Conservation (phyloP, 169 alveolate species). For the Amoebophrya sp. region DNA sequence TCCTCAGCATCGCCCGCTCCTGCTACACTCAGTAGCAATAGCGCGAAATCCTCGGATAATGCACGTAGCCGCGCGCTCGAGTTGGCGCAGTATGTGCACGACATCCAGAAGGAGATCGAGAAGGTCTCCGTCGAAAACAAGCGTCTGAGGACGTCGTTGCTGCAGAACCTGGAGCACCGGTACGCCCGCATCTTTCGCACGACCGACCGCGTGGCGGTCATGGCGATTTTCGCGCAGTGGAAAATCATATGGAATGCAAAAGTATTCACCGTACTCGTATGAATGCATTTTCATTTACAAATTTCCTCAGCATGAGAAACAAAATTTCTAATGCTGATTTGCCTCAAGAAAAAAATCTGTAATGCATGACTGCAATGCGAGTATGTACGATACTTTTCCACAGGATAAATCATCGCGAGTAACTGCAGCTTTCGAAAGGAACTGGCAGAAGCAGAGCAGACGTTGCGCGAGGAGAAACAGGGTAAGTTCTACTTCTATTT, state of each 20-base stretch:
- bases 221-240: not conserved
- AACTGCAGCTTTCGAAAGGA: not conserved
- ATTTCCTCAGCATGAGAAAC: no score
- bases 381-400: no score
- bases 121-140: not conserved
- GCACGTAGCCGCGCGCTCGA: not conserved
- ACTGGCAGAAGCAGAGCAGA: not conserved
- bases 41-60: no score
- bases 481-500: not conserved
- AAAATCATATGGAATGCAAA: no score
- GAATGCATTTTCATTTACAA: no score
- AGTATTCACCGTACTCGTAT: no score
- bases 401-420: no score
- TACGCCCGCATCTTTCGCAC: not conserved
- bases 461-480: not conserved
- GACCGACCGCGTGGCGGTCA: not conserved
- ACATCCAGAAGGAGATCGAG: not conserved
- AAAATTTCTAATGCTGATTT: no score
- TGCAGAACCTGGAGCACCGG: not conserved
- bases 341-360: no score
- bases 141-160: not conserved
- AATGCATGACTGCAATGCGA: no score
- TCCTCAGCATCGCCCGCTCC: no score
- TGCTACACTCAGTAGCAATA: no score
- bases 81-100: not conserved